A percentile compares a stretch with the other conserved stretches of the same genome.
Evolutionary conservation across 768 basidiomycete genomes (phyloP).

Genomic region (Hypholoma sublateritium): DNA sequence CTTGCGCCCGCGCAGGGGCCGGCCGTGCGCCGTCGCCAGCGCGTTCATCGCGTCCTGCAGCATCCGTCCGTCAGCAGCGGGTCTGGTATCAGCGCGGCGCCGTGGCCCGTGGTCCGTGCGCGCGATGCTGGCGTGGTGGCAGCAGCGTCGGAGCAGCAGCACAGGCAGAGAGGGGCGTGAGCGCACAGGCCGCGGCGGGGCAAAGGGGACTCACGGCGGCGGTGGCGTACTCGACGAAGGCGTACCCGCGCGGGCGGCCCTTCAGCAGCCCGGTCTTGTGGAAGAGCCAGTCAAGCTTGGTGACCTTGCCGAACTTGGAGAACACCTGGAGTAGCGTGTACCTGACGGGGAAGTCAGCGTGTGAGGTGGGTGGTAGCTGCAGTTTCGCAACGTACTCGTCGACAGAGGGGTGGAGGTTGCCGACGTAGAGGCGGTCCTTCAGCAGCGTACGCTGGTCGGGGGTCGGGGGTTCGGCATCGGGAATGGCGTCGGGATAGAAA

Average conservation of each 20-base stretch:
- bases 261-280: constrained; percentile 88
- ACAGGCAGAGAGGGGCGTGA: background rate
- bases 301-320: constrained; percentile 88
- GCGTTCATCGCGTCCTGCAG: constrained; percentile 84
- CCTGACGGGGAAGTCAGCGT: background rate
- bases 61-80: background rate
- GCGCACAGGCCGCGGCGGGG: constrained; percentile 43
- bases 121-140: too few species aligned
- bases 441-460: constrained; percentile 34
- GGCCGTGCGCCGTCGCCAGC: constrained; percentile 69
- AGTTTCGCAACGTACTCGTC: constrained; percentile 59
- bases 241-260: constrained; percentile 94
- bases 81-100: too few species aligned
- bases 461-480: background rate
- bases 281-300: constrained; percentile 92
- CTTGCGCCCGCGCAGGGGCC: constrained; percentile 83
- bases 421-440: constrained; percentile 84
- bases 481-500: constrained; percentile 15
- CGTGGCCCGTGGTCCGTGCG: too few species aligned
- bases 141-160: too few species aligned
- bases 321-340: constrained; percentile 81
- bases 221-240: constrained; percentile 84
- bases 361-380: background rate
- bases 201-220: constrained; percentile 71
- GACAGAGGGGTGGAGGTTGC: constrained; percentile 83